Base-by-base conservation (phyloP, 176 grass and related monocot genomes). In the Zea mays region DNA sequence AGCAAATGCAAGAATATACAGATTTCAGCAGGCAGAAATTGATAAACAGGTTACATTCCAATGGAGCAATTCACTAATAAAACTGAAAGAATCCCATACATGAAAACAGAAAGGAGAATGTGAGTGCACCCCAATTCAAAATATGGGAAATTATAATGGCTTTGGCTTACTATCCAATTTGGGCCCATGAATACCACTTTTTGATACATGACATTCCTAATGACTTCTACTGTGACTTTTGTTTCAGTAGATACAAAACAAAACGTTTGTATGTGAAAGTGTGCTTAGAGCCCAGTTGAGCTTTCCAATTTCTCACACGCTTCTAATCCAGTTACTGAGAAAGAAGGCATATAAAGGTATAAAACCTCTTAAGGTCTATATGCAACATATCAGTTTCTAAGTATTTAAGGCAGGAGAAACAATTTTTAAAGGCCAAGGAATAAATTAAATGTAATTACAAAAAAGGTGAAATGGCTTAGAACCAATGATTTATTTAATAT, bases 361-460 rank as follows among this genome's bases (percentile, higher is more conserved):
- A 34, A 60, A 33, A 14, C 19, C 58, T 61, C 21, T 60, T 44
- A 43, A 74, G 47, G 11, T 34, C 6, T 52, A 65, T 13, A 73
- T 45, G 45, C 27, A 79, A 7, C 19, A 67, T 2, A 74, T 75
- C 17, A 64, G 20, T 69, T 75, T 47, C 13, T 33, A 61, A 74
- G 54, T 47, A 4, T 13, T 27, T 42, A 7, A 69, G 37, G 45
- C n/a, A 65, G 35, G 21, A 74, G 11, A 79, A 79, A 55, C 8
- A 8, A 35, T 0, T 58, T 19, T 58, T 21, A 27, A 20, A 70
- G 54, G 2, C 20, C 59, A 55, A 52, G n/a, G 62, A 74, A 62
- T 14, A 20, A 75, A 47, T 54, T 74, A 66, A 38, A 49, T 71
- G 8, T n/a, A 73, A 43, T 27, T 66, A 67, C 20, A 20, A 40